phyloP scores from a whole-genome alignment of 768 basidiomycete species.

The Boletus vermiculosoides region DNA sequence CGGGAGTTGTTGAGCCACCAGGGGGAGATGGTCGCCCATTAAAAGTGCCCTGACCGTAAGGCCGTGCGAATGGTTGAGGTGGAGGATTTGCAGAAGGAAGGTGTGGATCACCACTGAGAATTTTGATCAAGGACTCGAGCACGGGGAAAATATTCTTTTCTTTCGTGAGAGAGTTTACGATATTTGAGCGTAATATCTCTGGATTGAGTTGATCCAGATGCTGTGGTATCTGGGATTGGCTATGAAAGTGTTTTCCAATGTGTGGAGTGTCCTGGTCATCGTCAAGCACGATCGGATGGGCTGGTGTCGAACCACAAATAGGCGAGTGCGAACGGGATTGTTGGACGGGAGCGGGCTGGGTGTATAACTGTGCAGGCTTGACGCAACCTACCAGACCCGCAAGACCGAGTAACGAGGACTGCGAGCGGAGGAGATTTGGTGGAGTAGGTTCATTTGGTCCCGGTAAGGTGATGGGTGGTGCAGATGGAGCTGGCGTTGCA shows the following conservation, averaged over 20 bases:
- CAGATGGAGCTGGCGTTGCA: constrained; percentile 44
- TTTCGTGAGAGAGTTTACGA: constrained; percentile 55
- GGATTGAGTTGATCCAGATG: constrained; percentile 38
- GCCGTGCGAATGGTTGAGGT: constrained; percentile 17
- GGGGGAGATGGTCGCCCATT: not conserved
- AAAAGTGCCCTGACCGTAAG: constrained; percentile 17
- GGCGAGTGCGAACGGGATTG: constrained; percentile 39
- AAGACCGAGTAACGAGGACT: constrained; percentile 66
- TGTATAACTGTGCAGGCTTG: constrained; percentile 44
- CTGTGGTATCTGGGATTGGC: constrained; percentile 6
- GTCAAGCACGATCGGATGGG: constrained; percentile 71
- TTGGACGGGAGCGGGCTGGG: constrained; percentile 18
- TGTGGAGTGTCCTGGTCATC: constrained; percentile 44
- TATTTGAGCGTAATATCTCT: constrained; percentile 50
- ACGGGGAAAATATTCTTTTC: constrained; percentile 70
- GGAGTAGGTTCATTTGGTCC: constrained; percentile 61
- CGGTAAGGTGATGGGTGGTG: constrained; percentile 61
- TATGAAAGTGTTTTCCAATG: constrained; percentile 11
- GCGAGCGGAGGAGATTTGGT: constrained; percentile 69
- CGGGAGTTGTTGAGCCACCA: not conserved
- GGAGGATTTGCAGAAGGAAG: constrained; percentile 2
- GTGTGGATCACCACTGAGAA: constrained; percentile 44
- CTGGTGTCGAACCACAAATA: constrained; percentile 49
- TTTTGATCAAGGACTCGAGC: constrained; percentile 57
- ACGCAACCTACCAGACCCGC: constrained; percentile 71